phyloP scores from a whole-genome alignment of 2,329 filamentous ascomycete species.

The Didymella sp. region DNA sequence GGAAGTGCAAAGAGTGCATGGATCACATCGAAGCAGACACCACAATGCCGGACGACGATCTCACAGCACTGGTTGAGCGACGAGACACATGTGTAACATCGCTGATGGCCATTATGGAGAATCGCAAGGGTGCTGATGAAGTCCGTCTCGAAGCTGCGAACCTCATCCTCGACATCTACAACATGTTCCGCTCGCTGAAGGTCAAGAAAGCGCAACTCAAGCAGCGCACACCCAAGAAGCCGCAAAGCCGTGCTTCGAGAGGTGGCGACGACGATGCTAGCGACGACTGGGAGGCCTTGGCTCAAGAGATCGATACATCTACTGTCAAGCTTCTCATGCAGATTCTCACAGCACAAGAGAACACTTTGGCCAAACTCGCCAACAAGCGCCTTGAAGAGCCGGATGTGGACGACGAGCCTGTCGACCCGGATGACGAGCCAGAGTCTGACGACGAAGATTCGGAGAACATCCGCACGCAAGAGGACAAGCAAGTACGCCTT shows the following conservation, averaged over 20 bases:
- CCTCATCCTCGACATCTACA: constrained; percentile 80
- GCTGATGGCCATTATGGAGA: constrained; percentile 58
- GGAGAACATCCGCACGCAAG: constrained; percentile 48
- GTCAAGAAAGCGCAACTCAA: constrained; percentile 49
- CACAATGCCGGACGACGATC: constrained; percentile 62
- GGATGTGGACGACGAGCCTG: constrained; percentile 74
- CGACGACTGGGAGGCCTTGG: constrained; percentile 63
- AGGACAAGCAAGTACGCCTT: constrained; percentile 66
- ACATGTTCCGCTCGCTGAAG: constrained; percentile 77
- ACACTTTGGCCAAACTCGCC: constrained; percentile 59
- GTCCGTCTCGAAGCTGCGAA: constrained; percentile 78
- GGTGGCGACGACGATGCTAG: constrained; percentile 39
- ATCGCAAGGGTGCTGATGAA: constrained; percentile 72
- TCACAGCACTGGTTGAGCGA: constrained; percentile 63
- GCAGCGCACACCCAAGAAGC: constrained; percentile 43
- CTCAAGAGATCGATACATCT: constrained; percentile 71
- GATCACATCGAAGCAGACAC: constrained; percentile 46
- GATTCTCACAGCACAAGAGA: constrained; percentile 80
- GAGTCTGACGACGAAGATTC: constrained; percentile 64
- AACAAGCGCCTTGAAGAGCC: constrained; percentile 50
- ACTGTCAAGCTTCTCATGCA: constrained; percentile 72
- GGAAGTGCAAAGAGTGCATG: constrained; percentile 73
- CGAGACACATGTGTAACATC: constrained; percentile 60
- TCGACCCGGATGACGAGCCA: constrained; percentile 71
- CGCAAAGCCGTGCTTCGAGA: constrained; percentile 28